Base-by-base conservation (phyloP, 164 flowering plant genomes). In the Vitis amurensis region DNA sequence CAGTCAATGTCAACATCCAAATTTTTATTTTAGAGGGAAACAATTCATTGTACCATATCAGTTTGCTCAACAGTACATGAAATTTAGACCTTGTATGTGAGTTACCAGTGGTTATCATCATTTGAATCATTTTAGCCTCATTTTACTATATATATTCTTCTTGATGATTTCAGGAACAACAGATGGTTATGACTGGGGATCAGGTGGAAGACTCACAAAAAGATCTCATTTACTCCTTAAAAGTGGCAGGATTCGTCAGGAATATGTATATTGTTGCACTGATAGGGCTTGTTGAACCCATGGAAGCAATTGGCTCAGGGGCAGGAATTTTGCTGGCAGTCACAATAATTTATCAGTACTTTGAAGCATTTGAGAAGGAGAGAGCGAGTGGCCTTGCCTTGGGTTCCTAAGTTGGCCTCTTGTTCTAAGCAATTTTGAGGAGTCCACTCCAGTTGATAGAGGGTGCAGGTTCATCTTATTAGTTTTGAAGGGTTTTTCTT, bases 281-380 rank as follows among this genome's bases (percentile, higher is more conserved):
- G 37, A 88, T 89, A 2, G 92, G 85, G 52, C 73, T 88, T 77
- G 90, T 90, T 10, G 92, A 88, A 77, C 82, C 87, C 77, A 87
- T 88, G 92, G 92, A 90, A 0, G 92, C 92, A 3, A 88, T 88
- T 37, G 92, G 92, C 17, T 88, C 92, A 2, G 92, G 92, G 4
- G 87, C 92, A 14, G 92, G 90, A 50, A 88, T 88, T 64, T 76
- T 88, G 4, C 87, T 88, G 58, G 89, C 92, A 0, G 92, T 84
- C 19, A 88, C 92, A 7, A 88, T 88, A 70, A 86, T 88, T 27
- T 88, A 88, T 52, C 92, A 88, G 67, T 87, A 88, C 71, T 87
- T 85, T 55, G 93, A 89, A 75, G 87, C 91, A 10, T 89, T 87
- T 30, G 93, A 89, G 81, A 89, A 89, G 79, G 93, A 89, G 69